Evolutionary conservation across 23 red algal species (phyloP).

Genomic region (Gracilaria caudata): DNA sequence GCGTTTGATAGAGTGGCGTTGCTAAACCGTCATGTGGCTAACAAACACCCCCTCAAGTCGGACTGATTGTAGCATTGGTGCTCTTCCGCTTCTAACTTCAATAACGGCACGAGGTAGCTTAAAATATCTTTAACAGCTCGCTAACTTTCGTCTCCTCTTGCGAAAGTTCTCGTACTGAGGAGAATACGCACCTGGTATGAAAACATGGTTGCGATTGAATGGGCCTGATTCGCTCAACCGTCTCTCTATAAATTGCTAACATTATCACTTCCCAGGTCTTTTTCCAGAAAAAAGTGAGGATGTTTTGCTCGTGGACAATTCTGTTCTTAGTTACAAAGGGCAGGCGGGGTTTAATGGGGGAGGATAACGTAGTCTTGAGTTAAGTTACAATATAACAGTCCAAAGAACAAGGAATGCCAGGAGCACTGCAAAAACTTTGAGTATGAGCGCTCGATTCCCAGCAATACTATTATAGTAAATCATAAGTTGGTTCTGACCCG

Average conservation of each 20-base stretch:
- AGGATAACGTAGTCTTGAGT: neutral
- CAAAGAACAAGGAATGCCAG: constrained; percentile 91
- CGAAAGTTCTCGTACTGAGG: neutral
- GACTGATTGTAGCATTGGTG: neutral
- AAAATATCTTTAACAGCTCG: no score
- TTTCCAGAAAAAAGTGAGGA: neutral
- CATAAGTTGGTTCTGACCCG: constrained; percentile 88
- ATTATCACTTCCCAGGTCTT: neutral
- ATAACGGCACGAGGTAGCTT: neutral
- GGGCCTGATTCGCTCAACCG: no score
- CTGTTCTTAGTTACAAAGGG: neutral
- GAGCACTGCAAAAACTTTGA: constrained; percentile 95
- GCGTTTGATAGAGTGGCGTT: constrained; percentile 60
- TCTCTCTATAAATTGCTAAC: constrained; percentile 4
- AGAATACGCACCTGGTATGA: neutral
- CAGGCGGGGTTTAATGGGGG: neutral
- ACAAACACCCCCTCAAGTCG: constrained; percentile 45
- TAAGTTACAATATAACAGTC: constrained; percentile 88
- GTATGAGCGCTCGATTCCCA: constrained; percentile 90
- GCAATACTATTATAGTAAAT: constrained; percentile 92
- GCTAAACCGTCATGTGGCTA: constrained; percentile 61
- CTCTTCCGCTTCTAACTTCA: neutral
- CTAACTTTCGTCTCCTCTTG: neutral
- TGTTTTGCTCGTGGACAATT: neutral
- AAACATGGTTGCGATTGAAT: neutral